phyloP scores from a whole-genome alignment of 1,139 yeast species.

The Nematodospora anomalae region DNA sequence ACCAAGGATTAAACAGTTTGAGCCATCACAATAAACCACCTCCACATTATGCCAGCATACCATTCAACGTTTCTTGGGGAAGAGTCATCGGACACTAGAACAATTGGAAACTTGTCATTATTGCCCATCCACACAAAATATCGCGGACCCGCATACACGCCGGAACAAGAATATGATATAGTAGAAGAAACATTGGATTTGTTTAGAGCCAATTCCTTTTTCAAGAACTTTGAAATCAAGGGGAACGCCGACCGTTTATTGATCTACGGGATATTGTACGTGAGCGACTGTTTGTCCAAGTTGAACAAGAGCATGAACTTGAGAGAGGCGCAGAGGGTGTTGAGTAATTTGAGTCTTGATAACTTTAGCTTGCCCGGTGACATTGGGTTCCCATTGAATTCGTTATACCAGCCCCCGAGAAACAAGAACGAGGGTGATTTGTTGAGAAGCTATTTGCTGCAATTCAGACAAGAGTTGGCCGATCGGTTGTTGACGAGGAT shows the following conservation, averaged over 20 bases:
- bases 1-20: too few species aligned
- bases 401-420: conserved; percentile 74
- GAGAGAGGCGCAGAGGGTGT: conserved; percentile 68
- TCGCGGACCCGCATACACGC: conserved; percentile 91
- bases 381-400: conserved; percentile 87
- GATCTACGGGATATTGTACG: conserved; percentile 90
- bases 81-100: conserved; percentile 36
- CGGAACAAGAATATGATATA: conserved; percentile 81
- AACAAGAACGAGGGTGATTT: conserved; percentile 76
- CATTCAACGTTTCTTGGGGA: conserved; percentile 88
- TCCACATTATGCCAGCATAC: conserved; percentile 61
- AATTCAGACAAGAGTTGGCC: conserved; percentile 93
- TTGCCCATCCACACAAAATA: conserved; percentile 80
- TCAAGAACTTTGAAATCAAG: conserved; percentile 94
- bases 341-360: conserved; percentile 85
- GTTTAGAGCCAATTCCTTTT: conserved; percentile 93
- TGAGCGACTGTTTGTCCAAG: conserved; percentile 78
- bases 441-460: conserved; percentile 77
- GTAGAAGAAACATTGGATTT: conserved; percentile 88
- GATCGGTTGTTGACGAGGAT: conserved; percentile 73
- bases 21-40: too few species aligned
- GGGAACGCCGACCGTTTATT: conserved; percentile 94
- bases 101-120: conserved; percentile 69
- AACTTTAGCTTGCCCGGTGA: conserved; percentile 94
- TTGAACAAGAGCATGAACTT: conserved; percentile 46